Evolutionary conservation across 2,329 filamentous ascomycete species (phyloP), one percentile per base, ranked within the genome.

Genomic region (Boeremia exigua): DNA sequence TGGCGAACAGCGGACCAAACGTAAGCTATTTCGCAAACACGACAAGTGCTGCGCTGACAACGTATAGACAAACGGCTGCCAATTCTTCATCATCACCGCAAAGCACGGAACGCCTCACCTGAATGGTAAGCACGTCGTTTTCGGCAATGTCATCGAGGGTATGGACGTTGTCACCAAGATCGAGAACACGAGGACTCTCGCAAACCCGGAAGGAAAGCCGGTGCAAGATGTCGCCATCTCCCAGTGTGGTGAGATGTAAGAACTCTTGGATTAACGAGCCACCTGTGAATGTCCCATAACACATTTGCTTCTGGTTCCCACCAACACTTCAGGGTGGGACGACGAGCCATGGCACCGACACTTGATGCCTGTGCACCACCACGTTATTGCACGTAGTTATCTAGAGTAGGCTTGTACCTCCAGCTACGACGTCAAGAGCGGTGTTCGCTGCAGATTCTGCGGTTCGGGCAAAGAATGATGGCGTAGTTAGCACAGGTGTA

Each of bases 71-170:
- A 98, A 98, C 76, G 95, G 95, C 33, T 92, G 87, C 56, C 95
- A 98, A 73, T 99, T 99, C 82, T 99, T 99, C 82, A 94, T 98
- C 79, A 97, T 93, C 2, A 95, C 91, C 0, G 89, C 89, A 2
- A 62, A 65, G 46, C 62, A 58, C 23, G 83, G 90, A 5, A 95
- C 94, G 0, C 91, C 92, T 1, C 96, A 96, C 72, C 80, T 99
- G 25, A 90, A 98, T 77, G 86, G 85, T 71, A 98, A 98, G 79
- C 95, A 99, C 75, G 92, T 96, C 53, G 93, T 98, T 15, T 98
- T 98, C 68, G 95, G 95, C 46, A 88, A 90, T 74, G 94, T 98
- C 1, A 82, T 92, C 39, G 90, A 93, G 36, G 93, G 94, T 33
- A 89, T 97, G 85, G 92, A 97, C 56, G 87, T 97, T 6, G 90